Evolutionary conservation across 1,139 yeast species (phyloP), one percentile per base, ranked within the genome.

Genomic region (Nakaseomyces glabratus): DNA sequence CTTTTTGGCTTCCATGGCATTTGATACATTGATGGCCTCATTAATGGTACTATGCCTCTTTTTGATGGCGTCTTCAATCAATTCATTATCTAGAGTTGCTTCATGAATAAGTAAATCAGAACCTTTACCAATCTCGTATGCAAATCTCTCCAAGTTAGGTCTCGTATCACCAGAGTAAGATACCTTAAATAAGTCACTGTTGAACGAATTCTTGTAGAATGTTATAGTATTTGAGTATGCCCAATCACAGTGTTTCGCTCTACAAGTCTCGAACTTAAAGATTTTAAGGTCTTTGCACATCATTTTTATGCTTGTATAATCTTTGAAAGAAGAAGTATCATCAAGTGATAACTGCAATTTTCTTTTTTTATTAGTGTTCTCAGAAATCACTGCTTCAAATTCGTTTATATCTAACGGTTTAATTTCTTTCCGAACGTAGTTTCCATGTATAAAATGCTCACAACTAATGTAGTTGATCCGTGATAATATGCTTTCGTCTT

Each of bases 101-200:
- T 90, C 99, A 55, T 90, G 99, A 33, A 90, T 77, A 40, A 90
- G 65, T 35, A 93, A 58, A 51, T 86, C 93, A 30, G 86, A 73
- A n/a, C 65, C 59, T 20, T 55, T 43, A 0, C 95, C 97, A 35
- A 82, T 71, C 4, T 64, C 67, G 2, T 64, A 53, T 0, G 76
- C 67, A 43, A 80, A 82, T 45, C 67, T 67, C 33, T 56, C 61
- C 4, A 65, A 54, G 44, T 76, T 79, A 1, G 98, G 98, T 49
- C 97, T 71, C 0, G 97, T 85, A 52, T 90, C 99, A 7, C 98
- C 98, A 1, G 96, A 85, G 55, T 84, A 93, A 0, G 96, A 79
- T 1, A 88, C 66, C 46, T 73, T 79, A 62, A 86, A 84, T 10
- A 38, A 35, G 20, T 41, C 40, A 9, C 43, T 36, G 0, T 57